These are phyloP conservation scores for Debaryomyces coudertii DNA, from an alignment of 1,139 yeast species.

Conservation along the genomic window DNA sequence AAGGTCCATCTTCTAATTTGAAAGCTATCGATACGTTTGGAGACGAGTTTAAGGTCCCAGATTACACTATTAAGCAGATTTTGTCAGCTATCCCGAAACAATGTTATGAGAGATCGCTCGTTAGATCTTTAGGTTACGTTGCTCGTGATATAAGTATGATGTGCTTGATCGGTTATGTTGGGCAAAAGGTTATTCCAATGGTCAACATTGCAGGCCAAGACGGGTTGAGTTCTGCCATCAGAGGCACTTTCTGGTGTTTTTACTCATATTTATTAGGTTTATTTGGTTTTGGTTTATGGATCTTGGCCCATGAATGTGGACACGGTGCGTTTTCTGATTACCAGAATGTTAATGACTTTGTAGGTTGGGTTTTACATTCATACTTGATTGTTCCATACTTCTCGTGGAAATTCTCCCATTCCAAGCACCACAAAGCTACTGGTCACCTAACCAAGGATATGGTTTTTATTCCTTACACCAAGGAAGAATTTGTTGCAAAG, in stretches of 20 bases:
- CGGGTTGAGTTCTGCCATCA: conserved; percentile 24
- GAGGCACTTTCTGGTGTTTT: conserved; percentile 44
- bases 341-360: conserved; percentile 66
- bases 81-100: conserved; percentile 73
- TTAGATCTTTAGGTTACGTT: conserved; percentile 63
- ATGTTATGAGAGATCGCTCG: conserved; percentile 68
- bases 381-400: conserved; percentile 80
- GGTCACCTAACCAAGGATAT: conserved; percentile 81
- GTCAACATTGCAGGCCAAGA: conserved; percentile 28
- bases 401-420: conserved; percentile 82
- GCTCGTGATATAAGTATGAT: conserved; percentile 63
- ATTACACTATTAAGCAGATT: conserved; percentile 72
- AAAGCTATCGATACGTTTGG: conserved; percentile 66
- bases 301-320: conserved; percentile 89
- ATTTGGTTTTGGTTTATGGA: conserved; percentile 81
- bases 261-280: conserved; percentile 58
- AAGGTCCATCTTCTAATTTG: conserved; percentile 23
- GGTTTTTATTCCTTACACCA: conserved; percentile 77
- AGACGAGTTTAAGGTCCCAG: conserved; percentile 69
- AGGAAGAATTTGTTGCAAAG: conserved; percentile 52
- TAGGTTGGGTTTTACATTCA: conserved; percentile 85
- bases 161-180: conserved; percentile 53
- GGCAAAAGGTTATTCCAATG: conserved; percentile 53
- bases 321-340: conserved; percentile 83
- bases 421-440: conserved; percentile 87